phyloP scores from a whole-genome alignment of 306 rosid species.

The Trichosanthes truncata region DNA sequence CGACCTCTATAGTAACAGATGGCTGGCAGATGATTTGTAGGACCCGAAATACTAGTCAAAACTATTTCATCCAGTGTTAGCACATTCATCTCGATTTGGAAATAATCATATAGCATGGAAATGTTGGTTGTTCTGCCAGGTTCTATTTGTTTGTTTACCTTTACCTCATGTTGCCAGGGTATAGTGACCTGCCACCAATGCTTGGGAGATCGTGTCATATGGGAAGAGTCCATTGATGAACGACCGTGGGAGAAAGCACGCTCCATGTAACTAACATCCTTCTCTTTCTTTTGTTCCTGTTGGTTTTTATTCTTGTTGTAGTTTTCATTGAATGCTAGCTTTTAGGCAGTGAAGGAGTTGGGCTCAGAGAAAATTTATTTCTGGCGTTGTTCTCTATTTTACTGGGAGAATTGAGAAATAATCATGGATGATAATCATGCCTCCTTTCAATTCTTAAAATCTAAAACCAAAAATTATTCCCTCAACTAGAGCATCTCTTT shows the following conservation, averaged over 20 bases:
- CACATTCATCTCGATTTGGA: neutral
- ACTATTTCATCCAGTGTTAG: neutral
- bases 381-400: neutral
- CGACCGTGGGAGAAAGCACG: constrained; percentile 91
- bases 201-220: constrained; percentile 80
- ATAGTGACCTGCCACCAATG: constrained; percentile 79
- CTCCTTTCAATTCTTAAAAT: neutral
- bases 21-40: neutral
- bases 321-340: neutral
- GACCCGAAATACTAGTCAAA: neutral
- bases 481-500: neutral
- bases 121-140: neutral
- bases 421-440: neutral
- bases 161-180: constrained; percentile 40
- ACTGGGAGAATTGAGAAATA: neutral
- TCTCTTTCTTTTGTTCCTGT: neutral
- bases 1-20: neutral
- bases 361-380: neutral
- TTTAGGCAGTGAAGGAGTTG: neutral
- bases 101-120: neutral
- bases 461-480: neutral
- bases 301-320: neutral
- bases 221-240: constrained; percentile 96
- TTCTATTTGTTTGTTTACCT: neutral
- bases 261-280: constrained; percentile 40